Conservation (phyloP, 768 basidiomycete species). For the Mycena albidolilacea region DNA sequence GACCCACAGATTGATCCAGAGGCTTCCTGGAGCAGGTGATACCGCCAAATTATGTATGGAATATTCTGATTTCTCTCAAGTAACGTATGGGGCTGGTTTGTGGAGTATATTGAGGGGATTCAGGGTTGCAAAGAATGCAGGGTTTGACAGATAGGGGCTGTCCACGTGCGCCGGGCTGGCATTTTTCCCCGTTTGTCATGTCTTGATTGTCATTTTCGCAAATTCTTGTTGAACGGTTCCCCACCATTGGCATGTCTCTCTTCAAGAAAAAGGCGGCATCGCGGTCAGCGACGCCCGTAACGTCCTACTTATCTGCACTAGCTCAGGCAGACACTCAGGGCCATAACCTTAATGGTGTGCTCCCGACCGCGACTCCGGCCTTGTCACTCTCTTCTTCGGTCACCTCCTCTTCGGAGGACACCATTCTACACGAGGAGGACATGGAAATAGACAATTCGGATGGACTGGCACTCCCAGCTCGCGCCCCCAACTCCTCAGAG, state of each 20-base stretch:
- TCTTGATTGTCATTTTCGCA: too few relatives aligned
- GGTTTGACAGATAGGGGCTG: too few relatives aligned
- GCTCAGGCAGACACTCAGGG: slow-evolving; percentile 69
- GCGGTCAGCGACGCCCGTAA: slow-evolving; percentile 63
- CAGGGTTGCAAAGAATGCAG: too few relatives aligned
- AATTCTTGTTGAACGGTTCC: too few relatives aligned
- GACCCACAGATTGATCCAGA: too few relatives aligned
- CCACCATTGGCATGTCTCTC: slow-evolving; percentile 19
- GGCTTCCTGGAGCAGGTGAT: too few relatives aligned
- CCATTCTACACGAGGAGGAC: slow-evolving; percentile 70
- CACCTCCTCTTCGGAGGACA: slow-evolving; percentile 79
- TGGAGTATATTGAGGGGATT: too few relatives aligned
- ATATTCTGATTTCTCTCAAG: too few relatives aligned
- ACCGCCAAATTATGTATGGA: too few relatives aligned
- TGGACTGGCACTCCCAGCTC: slow-evolving; percentile 71
- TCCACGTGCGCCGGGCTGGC: too few relatives aligned
- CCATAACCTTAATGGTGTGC: slow-evolving; percentile 52
- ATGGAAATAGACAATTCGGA: slow-evolving; percentile 59
- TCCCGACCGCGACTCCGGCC: slow-evolving; percentile 77
- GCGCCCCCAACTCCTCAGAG: slow-evolving; percentile 86
- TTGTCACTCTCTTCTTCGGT: slow-evolving; percentile 82
- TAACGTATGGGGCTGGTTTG: too few relatives aligned
- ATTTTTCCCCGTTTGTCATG: too few relatives aligned
- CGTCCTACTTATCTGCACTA: slow-evolving; percentile 72
- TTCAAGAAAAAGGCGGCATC: slow-evolving; percentile 55